Base-by-base conservation (phyloP, 2,329 filamentous ascomycete species). In the Sclerotinia subarctica region DNA sequence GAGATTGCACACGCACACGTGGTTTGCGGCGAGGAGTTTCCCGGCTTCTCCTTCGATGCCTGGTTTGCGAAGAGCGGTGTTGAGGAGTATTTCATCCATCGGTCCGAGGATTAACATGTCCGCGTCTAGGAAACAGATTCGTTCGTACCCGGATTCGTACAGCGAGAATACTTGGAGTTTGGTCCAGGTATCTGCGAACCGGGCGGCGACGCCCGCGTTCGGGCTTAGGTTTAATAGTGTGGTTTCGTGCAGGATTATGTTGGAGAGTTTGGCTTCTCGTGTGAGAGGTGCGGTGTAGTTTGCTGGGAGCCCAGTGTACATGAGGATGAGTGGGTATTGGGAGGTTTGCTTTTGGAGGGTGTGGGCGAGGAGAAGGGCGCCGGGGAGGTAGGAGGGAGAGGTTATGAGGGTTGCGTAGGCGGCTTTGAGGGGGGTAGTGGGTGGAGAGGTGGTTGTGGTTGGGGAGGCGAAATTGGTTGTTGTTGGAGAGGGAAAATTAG, bases 101-200 rank as follows among this genome's bases (percentile, higher is more conserved):
- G 95, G 94, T 73, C 83, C 83, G 70, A 89, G 80, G 7, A 92
- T 87, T 49, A 96, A 81, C 91, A 96, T 96, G 80, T 96, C 93
- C 73, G 89, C 90, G 80, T 96, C 93, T 59, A 96, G 83, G 78
- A 92, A 90, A 38, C 94, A 89, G 44, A 96, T 85, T 57, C 91
- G 86, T 42, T 88, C 83, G 32, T 92, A 96, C 13, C 66, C 67
- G 77, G 93, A 86, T 32, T 83, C 83, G 35, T 70, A 42, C 5
- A 26, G 82, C 11, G 86, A 87, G 77, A 95, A 96, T 10, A 90
- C 87, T 24, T 88, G 86, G 24, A 96, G 85, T 80, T 96, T 96
- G 79, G 85, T 92, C 92, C 92, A 96, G 81, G 89, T 92, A 78
- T 95, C 91, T 79, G 91, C 88, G 82, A 96, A 96, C 73, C 92